Evolutionary conservation across 495 filamentous ascomycete species (phyloP).

Genomic region (Penicillium desertorum): DNA sequence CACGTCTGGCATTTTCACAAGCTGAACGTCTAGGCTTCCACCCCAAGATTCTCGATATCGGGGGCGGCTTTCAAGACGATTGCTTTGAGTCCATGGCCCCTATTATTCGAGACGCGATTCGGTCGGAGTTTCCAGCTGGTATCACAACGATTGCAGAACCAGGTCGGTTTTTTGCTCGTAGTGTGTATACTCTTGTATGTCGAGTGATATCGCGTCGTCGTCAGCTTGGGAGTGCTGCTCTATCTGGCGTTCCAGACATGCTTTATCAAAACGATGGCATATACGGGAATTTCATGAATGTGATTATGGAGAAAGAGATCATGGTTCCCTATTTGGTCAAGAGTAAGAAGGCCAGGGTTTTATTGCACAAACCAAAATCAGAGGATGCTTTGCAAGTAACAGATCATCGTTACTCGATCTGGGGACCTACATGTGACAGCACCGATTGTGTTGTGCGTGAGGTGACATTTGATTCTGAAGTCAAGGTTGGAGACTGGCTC

Average conservation of each 20-base stretch:
- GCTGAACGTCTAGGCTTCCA: slow-evolving; percentile 17
- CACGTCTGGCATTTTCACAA: slow-evolving; percentile 24
- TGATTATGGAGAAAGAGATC: slow-evolving; percentile 26
- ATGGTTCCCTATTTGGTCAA: slow-evolving; percentile 17
- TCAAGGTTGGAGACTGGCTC: slow-evolving; percentile 37
- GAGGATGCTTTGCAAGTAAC: background rate
- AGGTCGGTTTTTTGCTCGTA: slow-evolving; percentile 32
- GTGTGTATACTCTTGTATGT: slow-evolving; percentile 31
- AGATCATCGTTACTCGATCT: slow-evolving; percentile 31
- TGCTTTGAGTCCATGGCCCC: slow-evolving; percentile 27
- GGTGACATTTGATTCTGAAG: slow-evolving; percentile 21
- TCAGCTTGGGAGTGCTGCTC: slow-evolving; percentile 17
- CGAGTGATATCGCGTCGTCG: slow-evolving; percentile 31
- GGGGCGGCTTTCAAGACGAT: slow-evolving; percentile 33
- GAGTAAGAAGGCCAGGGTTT: background rate
- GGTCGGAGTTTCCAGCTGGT: slow-evolving; percentile 16
- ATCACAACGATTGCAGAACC: slow-evolving; percentile 34
- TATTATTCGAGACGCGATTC: slow-evolving; percentile 12
- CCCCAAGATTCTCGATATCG: slow-evolving; percentile 30
- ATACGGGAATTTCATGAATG: slow-evolving; percentile 37
- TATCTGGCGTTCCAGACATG: slow-evolving; percentile 26
- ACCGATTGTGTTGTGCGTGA: slow-evolving; percentile 28
- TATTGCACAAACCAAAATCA: slow-evolving; percentile 2
- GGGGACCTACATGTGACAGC: slow-evolving; percentile 41
- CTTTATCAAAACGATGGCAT: slow-evolving; percentile 40